Evolutionary conservation across 305 asterid genomes (phyloP).

Genomic region (Fraxinus sp.): DNA sequence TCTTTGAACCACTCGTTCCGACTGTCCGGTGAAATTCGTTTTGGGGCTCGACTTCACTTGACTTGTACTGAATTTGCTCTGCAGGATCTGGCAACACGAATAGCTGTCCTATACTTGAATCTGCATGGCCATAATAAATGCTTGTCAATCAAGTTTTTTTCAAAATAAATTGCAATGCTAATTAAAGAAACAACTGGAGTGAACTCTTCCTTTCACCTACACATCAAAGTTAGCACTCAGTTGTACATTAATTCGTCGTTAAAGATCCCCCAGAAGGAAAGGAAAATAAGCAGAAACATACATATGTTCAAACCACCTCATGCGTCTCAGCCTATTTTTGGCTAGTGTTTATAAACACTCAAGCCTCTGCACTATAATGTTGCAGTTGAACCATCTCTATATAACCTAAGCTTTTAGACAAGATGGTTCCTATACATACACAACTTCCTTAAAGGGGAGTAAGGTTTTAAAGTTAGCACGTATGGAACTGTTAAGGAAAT

Average conservation of each 20-base stretch:
- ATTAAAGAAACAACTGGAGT: neutral
- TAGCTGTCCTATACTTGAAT: constrained; percentile 33
- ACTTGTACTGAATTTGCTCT: constrained; percentile 17
- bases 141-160: neutral
- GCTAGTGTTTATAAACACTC: neutral
- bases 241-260: neutral
- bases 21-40: constrained; percentile 32
- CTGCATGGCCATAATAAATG: constrained; percentile 30
- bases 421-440: neutral
- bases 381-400: neutral
- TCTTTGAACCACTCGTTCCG: constrained; percentile 27
- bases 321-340: neutral
- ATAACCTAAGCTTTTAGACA: neutral
- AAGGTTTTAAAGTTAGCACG: neutral
- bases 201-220: neutral
- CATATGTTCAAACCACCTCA: neutral
- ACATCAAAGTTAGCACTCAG: neutral
- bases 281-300: neutral
- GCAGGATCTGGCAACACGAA: constrained; percentile 32
- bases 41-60: constrained; percentile 31
- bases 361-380: neutral
- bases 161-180: neutral
- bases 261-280: neutral
- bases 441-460: neutral
- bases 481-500: neutral